Percentiles rank a stretch among this genome's conserved stretches.
Conservation (phyloP, 2,329 filamentous ascomycete species). For the Scopulariopsis brevicaulis region DNA sequence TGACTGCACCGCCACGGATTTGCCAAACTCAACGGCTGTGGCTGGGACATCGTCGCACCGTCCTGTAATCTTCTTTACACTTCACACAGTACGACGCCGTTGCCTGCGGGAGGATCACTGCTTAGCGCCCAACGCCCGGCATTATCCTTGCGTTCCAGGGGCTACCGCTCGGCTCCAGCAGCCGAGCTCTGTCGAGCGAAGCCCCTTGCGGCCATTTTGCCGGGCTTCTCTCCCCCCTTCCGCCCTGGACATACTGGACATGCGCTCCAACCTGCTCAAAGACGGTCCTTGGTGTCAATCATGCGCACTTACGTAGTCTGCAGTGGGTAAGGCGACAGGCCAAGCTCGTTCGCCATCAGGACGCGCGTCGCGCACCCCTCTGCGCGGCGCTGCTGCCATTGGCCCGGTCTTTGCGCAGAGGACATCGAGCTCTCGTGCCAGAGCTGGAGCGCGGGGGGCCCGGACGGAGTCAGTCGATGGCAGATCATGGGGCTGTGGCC, state of each 20-base stretch:
- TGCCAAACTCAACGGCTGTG: too few species aligned
- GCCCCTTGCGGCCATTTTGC: background rate
- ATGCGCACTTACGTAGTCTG: background rate
- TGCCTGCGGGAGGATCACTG: too few species aligned
- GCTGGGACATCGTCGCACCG: too few species aligned
- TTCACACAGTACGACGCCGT: too few species aligned
- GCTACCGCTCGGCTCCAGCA: background rate
- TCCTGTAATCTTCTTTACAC: too few species aligned
- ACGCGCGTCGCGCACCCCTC: background rate
- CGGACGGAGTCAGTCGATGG: too few species aligned
- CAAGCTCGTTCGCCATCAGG: background rate
- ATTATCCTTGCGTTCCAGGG: background rate
- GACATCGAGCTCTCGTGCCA: background rate
- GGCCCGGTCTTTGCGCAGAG: background rate
- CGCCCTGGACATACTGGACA: too few species aligned
- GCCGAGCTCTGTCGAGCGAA: background rate
- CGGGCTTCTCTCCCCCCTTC: background rate
- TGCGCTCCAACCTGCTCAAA: background rate
- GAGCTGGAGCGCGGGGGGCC: background rate
- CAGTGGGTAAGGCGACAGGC: background rate
- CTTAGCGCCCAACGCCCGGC: background rate
- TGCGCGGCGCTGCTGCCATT: background rate
- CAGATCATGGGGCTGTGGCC: too few species aligned
- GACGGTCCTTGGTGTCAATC: too few species aligned
- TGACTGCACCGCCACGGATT: too few species aligned